These are phyloP conservation scores for Sclerotinia minor DNA, from an alignment of 2,329 filamentous ascomycete species.

Conservation along the genomic window DNA sequence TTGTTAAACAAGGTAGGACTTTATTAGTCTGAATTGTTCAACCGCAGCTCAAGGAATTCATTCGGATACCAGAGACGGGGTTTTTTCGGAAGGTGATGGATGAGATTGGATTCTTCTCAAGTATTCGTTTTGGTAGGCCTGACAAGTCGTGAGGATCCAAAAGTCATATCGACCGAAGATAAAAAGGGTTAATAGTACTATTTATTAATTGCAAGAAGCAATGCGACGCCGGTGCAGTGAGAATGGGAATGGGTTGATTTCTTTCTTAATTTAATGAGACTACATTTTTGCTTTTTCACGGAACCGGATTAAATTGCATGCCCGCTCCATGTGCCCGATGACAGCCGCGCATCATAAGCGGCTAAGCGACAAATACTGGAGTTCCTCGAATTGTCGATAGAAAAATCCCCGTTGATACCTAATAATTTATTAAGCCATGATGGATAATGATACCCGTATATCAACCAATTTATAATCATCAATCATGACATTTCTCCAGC, in stretches of 20 bases:
- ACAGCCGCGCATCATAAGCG: not conserved
- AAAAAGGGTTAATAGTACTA: not conserved
- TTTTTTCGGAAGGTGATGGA: not conserved
- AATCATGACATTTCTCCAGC: not conserved
- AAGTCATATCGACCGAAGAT: slow-evolving; percentile 20
- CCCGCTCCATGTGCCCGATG: not conserved
- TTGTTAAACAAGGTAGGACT: slow-evolving; percentile 1
- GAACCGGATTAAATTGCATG: slow-evolving; percentile 18
- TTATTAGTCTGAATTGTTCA: slow-evolving; percentile 7
- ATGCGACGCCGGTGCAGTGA: not conserved
- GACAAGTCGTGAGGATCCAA: slow-evolving; percentile 8
- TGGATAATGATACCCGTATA: too few relatives aligned
- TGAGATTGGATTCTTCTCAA: not conserved
- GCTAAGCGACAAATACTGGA: slow-evolving; percentile 9
- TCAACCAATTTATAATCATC: too few relatives aligned
- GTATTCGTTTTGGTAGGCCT: slow-evolving; percentile 15
- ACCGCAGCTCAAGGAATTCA: slow-evolving; percentile 8
- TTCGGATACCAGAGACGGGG: slow-evolving; percentile 7
- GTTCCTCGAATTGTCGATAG: not conserved
- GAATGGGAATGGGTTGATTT: not conserved
- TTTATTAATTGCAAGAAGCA: not conserved
- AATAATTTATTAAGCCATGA: too few relatives aligned
- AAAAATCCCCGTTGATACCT: not conserved
- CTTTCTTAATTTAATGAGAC: slow-evolving; percentile 13
- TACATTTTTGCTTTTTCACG: slow-evolving; percentile 23